Percentiles rank a stretch among this genome's conserved stretches.
phyloP scores from a whole-genome alignment of 208 protist genomes.

The Tritrichomonas foetus region DNA sequence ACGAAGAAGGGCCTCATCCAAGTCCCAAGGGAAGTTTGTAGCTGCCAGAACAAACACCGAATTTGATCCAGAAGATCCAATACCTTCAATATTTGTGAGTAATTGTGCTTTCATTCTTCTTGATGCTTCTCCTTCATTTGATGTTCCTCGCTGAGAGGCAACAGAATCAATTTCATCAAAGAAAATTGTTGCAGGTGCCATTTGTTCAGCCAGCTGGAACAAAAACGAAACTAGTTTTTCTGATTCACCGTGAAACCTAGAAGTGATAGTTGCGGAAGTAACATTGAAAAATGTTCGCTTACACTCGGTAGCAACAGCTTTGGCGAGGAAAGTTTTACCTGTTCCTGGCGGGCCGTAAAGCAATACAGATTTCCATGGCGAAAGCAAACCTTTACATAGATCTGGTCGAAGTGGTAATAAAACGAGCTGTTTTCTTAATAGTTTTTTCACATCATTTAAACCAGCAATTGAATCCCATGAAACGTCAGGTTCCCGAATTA shows the following conservation, averaged over 20 bases:
- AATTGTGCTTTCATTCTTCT: conserved; percentile 57
- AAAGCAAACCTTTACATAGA: conserved; percentile 50
- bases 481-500: conserved; percentile 5
- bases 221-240: conserved; percentile 72
- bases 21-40: conserved; percentile 57
- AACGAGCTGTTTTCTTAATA: conserved; percentile 59
- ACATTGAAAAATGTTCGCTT: conserved; percentile 70
- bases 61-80: neutral
- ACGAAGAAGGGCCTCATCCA: conserved; percentile 55
- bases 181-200: conserved; percentile 72
- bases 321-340: conserved; percentile 67
- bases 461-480: conserved; percentile 29
- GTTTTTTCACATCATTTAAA: conserved; percentile 53
- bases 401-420: conserved; percentile 60
- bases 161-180: conserved; percentile 67
- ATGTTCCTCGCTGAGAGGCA: conserved; percentile 33
- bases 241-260: conserved; percentile 68
- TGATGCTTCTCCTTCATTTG: conserved; percentile 50
- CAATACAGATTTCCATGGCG: conserved; percentile 47
- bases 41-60: conserved; percentile 53
- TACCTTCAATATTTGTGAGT: conserved; percentile 55
- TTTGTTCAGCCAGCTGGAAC: conserved; percentile 66
- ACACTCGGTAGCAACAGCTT: conserved; percentile 66
- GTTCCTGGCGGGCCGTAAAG: conserved; percentile 52
- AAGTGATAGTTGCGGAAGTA: conserved; percentile 67